Base-by-base conservation (phyloP, 768 basidiomycete genomes). In the Pleurotus pulmonarius region DNA sequence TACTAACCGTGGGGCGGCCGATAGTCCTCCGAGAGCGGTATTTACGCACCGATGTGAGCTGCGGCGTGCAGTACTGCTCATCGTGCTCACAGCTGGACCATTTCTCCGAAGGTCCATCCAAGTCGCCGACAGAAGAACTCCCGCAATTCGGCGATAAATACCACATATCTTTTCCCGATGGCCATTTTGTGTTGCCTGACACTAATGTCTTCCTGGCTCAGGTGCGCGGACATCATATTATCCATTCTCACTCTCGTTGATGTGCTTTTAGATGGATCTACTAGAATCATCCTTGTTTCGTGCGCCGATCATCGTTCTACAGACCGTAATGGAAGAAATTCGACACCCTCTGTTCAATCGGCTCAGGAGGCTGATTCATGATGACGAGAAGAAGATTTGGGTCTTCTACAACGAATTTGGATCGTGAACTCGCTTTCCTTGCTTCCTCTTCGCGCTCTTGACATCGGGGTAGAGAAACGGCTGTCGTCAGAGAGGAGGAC, bases 321-420 rank as follows among this genome's bases (percentile, higher is more conserved):
- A 98, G 71, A 99, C 96, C 0, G 95, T 98, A 2, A 76, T 98
- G 52, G 92, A 97, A 61, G 97, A 99, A 83, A 94, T 98, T 58
- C 82, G 96, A 57, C 97, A 98, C 68, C 96, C 96, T 3, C 73
- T 98, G 13, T 94, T 92, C 72, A 98, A 94, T 68, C 88, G 95
- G 29, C 79, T 99, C 60, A 95, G 92, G 63, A 83, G 88, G 1
- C 77, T 98, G 46, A 79, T 88, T 26, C 89, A 85, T 59, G 83
- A 86, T 61, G 96, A 98, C 56, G 93, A 92, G 59, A 94, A 93
- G 66, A 76, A 73, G n/a, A 80, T 87, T 8, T 92, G 86, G 85
- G 77, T 90, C 5, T 93, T 92, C 66, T 92, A 94, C 67, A 92
- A 94, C 64, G 92, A 94, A 65, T 93, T 85, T 66, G 73, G 86